Base-by-base conservation (phyloP, 805 yeast species). In the Cyberlindnera samutprakarnensis region DNA sequence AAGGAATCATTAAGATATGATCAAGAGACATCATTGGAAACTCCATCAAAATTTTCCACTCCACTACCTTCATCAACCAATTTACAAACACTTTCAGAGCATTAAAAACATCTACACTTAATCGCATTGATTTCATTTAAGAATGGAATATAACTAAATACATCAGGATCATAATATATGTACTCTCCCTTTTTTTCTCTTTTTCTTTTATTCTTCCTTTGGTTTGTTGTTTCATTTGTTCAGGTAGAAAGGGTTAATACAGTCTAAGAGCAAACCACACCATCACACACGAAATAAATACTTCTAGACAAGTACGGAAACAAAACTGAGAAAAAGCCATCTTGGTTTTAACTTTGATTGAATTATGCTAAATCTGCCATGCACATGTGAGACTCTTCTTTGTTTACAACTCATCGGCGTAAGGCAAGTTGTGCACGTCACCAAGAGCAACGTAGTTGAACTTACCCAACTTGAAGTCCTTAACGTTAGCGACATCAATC, bases 371-470 rank as follows among this genome's bases (percentile, higher is more conserved):
- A 14, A 23, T 21, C 14, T 18, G 17, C 3, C 17, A 4, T 25
- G 25, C 13, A 14, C 17, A 13, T 8, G 5, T 17, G 24, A n/a
- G 13, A 16, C n/a, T 16, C 7, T 6, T 13, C 5, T 12, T 15
- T 7, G 9, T 12, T 59, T 81, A 83, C 64, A 90, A 78, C 68
- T 92, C 96, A 61, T 82, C 87, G 51, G 81, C 79, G 61, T 69
- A 82, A 53, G 98, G 96, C 65, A 90, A 75, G 45, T 75, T 76
- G 55, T 77, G 79, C 40, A 80, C 75, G 61, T 86, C 80, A 64
- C 97, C 98, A 41, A 85, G 78, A 42, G 92, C 96, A 44, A 80
- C 92, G 54, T 82, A 78, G 67, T 79, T 86, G 68, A 78, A 78
- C 53, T 75, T 75, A 43, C 69, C 70, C 39, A 81, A 49, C 53